These are phyloP conservation scores for Sanghuangporus sanghuang DNA, from an alignment of 1,284 basidiomycete species.

Conservation along the genomic window DNA sequence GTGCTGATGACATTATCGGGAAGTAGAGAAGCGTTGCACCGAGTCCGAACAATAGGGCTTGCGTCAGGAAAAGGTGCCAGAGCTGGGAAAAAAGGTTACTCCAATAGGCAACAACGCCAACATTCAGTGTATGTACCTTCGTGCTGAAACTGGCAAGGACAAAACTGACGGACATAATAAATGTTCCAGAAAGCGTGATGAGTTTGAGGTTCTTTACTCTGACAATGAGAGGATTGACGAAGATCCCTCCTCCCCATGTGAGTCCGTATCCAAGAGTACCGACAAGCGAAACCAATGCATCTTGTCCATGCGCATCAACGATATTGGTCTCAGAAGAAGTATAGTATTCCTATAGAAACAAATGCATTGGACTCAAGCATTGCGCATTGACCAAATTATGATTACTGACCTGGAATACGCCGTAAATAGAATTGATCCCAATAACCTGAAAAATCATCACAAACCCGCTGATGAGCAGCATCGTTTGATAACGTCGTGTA, in stretches of 20 bases:
- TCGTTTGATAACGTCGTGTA: slow-evolving; percentile 31
- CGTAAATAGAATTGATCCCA: slow-evolving; percentile 36
- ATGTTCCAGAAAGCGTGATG: slow-evolving; percentile 34
- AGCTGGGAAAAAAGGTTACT: slow-evolving; percentile 25
- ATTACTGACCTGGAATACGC: slow-evolving; percentile 32
- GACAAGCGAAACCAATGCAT: slow-evolving; percentile 38
- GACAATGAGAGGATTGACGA: slow-evolving; percentile 37
- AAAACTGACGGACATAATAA: slow-evolving; percentile 38
- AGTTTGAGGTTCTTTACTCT: slow-evolving; percentile 30
- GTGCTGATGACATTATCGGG: slow-evolving; percentile 37
- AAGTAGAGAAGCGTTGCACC: slow-evolving; percentile 43
- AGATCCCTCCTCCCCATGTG: slow-evolving; percentile 44
- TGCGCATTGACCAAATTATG: background rate
- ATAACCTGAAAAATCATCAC: slow-evolving; percentile 42
- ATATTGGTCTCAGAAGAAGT: slow-evolving; percentile 36
- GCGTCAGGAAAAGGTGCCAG: slow-evolving; percentile 41
- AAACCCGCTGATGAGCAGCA: slow-evolving; percentile 36
- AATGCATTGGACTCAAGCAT: background rate
- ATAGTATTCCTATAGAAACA: slow-evolving; percentile 34
- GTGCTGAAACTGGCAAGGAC: slow-evolving; percentile 36
- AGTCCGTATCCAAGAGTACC: slow-evolving; percentile 40
- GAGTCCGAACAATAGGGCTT: slow-evolving; percentile 38
- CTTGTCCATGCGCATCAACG: slow-evolving; percentile 31
- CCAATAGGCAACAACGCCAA: background rate
- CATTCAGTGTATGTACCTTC: slow-evolving; percentile 23